Evolutionary conservation across 768 basidiomycete genomes (phyloP), one percentile per base, ranked within the genome.

Genomic region (Stropharia rugosoannulata): DNA sequence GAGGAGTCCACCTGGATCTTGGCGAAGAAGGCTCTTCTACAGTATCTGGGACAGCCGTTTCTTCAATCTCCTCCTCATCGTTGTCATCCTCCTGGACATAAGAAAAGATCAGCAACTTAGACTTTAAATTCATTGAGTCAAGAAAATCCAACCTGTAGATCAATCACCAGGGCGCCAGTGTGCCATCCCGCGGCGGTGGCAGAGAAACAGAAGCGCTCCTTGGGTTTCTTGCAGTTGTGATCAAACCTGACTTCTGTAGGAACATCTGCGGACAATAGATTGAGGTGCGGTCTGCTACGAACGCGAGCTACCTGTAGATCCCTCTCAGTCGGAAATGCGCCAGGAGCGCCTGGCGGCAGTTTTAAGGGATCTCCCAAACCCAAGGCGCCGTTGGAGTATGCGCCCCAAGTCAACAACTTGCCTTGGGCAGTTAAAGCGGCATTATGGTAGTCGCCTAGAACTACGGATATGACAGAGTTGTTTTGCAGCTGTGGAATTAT

Each of bases 161-260:
- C 90, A 39, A 96, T 86, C 3, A 92, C 90, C 45, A 98, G 74
- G 1, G 93, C 93, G 7, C 93, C 95, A 54, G 82, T 89, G 64
- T 98, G 95, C 95, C 94, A 96, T 9, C 95, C 95, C 0, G 84
- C 80, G 2, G 95, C 92, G 4, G 92, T 81, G 5, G 87, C 85
- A 1, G 81, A 81, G 61, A 96, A 90, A 62, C 90, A 93, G 64
- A 90, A 97, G 60, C 78, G 76, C 46, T 85, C 75, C 55, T 76
- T 82, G 18, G 67, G 69, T 46, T 69, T 73, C 62, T 77, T 80
- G 51, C 69, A 71, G n/a, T 68, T 75, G 59, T 84, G 78, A 61
- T 86, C 85, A 64, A 95, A 95, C 57, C 78, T 73, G 41, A 95
- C 87, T 68, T 85, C 83, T 0, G 85, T 80, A 0, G 93, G 93